A percentile compares a stretch with the other conserved stretches of the same genome.
Conservation (phyloP, 2,329 filamentous ascomycete species). For the Claviceps purpurea region DNA sequence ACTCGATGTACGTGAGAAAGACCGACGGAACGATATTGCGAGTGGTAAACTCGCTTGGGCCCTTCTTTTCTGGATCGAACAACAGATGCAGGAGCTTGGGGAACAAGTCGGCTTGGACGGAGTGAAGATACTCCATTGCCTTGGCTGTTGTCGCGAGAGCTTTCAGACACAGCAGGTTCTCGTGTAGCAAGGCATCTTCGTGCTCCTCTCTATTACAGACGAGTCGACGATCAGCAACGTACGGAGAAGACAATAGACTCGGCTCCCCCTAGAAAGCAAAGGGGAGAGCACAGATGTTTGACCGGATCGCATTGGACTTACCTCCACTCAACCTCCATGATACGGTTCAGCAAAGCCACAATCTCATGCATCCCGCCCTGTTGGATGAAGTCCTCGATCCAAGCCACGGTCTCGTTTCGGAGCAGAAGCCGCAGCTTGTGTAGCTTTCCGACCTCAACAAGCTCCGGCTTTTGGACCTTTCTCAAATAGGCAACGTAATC, state of each 20-base stretch:
- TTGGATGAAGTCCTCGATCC: slow-evolving; percentile 85
- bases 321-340: slow-evolving; percentile 94
- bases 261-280: too few species aligned
- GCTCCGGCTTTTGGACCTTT: slow-evolving; percentile 67
- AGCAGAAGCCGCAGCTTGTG: slow-evolving; percentile 85
- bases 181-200: slow-evolving; percentile 83
- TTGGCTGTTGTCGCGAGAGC: slow-evolving; percentile 84
- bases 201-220: slow-evolving; percentile 63
- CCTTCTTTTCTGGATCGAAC: slow-evolving; percentile 96
- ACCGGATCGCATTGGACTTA: slow-evolving; percentile 18
- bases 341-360: slow-evolving; percentile 73
- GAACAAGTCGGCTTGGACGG: slow-evolving; percentile 70
- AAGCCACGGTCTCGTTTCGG: slow-evolving; percentile 87
- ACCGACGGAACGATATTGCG: slow-evolving; percentile 81
- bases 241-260: background rate
- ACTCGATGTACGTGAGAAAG: slow-evolving; percentile 75
- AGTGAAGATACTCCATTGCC: slow-evolving; percentile 67
- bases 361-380: slow-evolving; percentile 90
- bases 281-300: background rate
- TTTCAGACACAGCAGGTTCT: slow-evolving; percentile 85
- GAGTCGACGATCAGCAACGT: slow-evolving; percentile 8
- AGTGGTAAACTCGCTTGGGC: slow-evolving; percentile 91
- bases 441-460: slow-evolving; percentile 84
- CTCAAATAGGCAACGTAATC: slow-evolving; percentile 80
- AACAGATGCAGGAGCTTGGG: slow-evolving; percentile 77